These are phyloP conservation scores for Orbilia brochopaga DNA, from an alignment of 2,329 filamentous ascomycete genomes.

Conservation along the genomic window DNA sequence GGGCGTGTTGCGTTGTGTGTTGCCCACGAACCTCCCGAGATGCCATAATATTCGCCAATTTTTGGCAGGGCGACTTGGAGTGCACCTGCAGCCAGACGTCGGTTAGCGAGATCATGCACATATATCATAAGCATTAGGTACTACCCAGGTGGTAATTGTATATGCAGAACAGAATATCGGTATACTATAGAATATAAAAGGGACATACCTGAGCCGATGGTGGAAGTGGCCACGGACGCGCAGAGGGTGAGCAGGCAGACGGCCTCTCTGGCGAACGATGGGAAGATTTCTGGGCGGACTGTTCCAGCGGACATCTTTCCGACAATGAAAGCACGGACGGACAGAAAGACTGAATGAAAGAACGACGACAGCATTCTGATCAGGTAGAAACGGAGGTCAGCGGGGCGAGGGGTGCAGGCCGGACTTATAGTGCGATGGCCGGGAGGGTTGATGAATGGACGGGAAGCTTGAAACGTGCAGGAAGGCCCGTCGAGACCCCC, in stretches of 20 bases:
- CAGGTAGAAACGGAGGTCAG: no score
- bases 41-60: constrained; percentile 42
- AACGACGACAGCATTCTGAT: no score
- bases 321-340: constrained; percentile 4
- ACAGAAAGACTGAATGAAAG: not conserved
- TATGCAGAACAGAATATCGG: not conserved
- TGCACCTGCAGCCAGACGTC: constrained; percentile 18
- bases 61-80: constrained; percentile 41
- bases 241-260: constrained; percentile 38
- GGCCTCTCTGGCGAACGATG: constrained; percentile 31
- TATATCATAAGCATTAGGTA: not conserved
- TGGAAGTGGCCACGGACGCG: constrained; percentile 30
- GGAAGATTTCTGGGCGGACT: constrained; percentile 44
- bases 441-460: not conserved
- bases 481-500: not conserved
- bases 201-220: constrained; percentile 30
- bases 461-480: constrained; percentile 5
- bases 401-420: not conserved
- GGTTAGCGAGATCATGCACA: not conserved
- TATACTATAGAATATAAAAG: no score
- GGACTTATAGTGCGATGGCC: constrained; percentile 4
- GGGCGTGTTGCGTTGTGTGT: not conserved
- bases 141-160: not conserved
- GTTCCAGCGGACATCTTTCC: not conserved
- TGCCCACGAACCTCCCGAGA: constrained; percentile 31